Evolutionary conservation across 2,329 filamentous ascomycete species (phyloP), one percentile per base, ranked within the genome.

Genomic region (Alternaria angustiovoidea): DNA sequence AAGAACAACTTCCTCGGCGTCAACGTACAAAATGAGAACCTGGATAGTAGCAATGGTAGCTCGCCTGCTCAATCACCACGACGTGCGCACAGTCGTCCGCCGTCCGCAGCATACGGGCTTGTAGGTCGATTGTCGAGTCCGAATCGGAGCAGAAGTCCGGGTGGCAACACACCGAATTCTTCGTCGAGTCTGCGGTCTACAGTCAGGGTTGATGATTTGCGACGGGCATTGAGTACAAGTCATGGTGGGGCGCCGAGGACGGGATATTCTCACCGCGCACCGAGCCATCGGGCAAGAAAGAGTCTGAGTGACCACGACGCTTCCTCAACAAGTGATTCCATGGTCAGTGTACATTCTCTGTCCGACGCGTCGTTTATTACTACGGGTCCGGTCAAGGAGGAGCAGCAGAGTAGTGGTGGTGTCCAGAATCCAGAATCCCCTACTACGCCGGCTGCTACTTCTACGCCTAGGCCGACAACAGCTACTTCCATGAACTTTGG

Each of bases 321-420:
- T 30, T 30, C 28, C 7, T 41, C 38, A 11, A 41, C 38, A 11
- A 22, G 18, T 22, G 38, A 41, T 18, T 22, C 18, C 0, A 86
- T 92, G 82, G 85, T 90, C 64, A 91, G 88, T 79, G 90, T 89
- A 64, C 89, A 91, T 57, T 86, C 86, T 44, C 83, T 86, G n/a
- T 91, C 88, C 7, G 89, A 92, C 70, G 79, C 87, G 20, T 90
- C 87, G 39, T 76, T 77, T 53, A 64, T 75, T 24, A 77, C 74
- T 1, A 66, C 73, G 4, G 69, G 75, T 22, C 70, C 32, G 32
- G 14, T 2, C 1, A 36, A 36, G 6, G 32, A 36, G 6, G 32
- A 26, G 24, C 24, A 26, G 14, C 14, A 14, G 14, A 6, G 6
- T 14, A 36, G 32, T 14, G 6, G 32, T 14, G 32, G 32, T 14